Evolutionary conservation across 208 protist species (phyloP).

Genomic region (Crithidia bombi): DNA sequence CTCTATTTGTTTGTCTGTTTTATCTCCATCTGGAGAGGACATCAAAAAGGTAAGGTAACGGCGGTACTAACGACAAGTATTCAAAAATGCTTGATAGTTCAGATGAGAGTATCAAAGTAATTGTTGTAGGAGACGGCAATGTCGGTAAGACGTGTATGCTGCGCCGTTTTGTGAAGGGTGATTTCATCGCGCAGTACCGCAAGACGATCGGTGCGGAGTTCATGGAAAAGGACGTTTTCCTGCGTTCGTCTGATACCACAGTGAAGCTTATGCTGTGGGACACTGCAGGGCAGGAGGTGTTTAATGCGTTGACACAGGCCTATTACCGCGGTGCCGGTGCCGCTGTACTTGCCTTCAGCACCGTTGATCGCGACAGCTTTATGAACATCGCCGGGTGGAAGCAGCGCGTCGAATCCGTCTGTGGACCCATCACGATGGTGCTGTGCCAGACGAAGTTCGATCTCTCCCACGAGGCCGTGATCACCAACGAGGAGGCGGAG

Average conservation of each 20-base stretch:
- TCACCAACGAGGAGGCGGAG: slow-evolving; percentile 90
- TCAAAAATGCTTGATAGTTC: slow-evolving; percentile 44
- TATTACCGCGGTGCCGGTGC: slow-evolving; percentile 93
- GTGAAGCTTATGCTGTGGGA: slow-evolving; percentile 95
- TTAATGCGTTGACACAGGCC: slow-evolving; percentile 90
- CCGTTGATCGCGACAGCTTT: slow-evolving; percentile 90
- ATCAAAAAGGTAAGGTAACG: background rate
- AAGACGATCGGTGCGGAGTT: slow-evolving; percentile 93
- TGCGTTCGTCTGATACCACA: slow-evolving; percentile 55
- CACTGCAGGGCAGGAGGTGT: slow-evolving; percentile 94
- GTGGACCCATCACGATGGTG: slow-evolving; percentile 86
- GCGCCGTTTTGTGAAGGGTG: slow-evolving; percentile 88
- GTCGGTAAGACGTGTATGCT: slow-evolving; percentile 96
- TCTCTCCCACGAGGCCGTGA: slow-evolving; percentile 80
- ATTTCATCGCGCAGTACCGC: slow-evolving; percentile 93
- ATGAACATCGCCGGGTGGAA: slow-evolving; percentile 87
- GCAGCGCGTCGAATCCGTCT: slow-evolving; percentile 82
- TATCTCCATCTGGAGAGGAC: background rate
- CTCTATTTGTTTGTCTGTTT: background rate
- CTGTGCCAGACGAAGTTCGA: slow-evolving; percentile 96
- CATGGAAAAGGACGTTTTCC: slow-evolving; percentile 91
- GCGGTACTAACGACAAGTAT: background rate
- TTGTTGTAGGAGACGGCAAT: slow-evolving; percentile 94
- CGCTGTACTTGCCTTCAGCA: slow-evolving; percentile 91
- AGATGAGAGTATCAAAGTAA: slow-evolving; percentile 92